Conservation (phyloP, 208 protist genomes). For the Strigomonas culicis region DNA sequence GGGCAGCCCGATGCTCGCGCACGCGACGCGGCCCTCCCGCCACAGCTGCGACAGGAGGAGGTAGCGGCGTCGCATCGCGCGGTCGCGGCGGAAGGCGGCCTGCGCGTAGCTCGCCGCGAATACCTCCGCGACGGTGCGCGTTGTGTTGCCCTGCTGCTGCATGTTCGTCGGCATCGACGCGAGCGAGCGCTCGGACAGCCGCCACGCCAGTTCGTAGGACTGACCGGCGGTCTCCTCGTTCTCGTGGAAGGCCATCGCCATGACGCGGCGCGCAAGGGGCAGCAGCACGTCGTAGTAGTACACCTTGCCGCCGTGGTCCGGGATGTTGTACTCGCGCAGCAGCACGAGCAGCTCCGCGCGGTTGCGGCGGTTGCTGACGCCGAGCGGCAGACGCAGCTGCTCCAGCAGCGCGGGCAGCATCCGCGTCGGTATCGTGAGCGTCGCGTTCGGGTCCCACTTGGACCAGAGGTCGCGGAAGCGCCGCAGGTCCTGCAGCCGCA, state of each 20-base stretch:
- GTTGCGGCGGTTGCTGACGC: constrained; percentile 60
- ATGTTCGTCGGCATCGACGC: constrained; percentile 18
- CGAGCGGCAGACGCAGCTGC: constrained; percentile 78
- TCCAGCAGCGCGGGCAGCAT: constrained; percentile 72
- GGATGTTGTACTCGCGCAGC: constrained; percentile 87
- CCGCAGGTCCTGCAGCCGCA: constrained; percentile 69
- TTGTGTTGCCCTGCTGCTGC: constrained; percentile 14
- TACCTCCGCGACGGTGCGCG: constrained; percentile 61
- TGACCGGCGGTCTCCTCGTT: constrained; percentile 35
- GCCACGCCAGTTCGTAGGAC: constrained; percentile 63
- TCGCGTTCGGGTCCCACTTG: constrained; percentile 66
- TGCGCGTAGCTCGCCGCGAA: constrained; percentile 83
- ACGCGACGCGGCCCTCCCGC: constrained; percentile 49
- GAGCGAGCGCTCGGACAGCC: constrained; percentile 62
- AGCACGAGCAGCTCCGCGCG: constrained; percentile 74
- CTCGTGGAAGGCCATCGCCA: constrained; percentile 75
- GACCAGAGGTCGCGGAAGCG: constrained; percentile 80
- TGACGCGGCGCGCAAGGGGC: constrained; percentile 76
- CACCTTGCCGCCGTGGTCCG: constrained; percentile 70
- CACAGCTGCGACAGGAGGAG: constrained; percentile 48
- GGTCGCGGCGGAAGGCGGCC: constrained; percentile 78
- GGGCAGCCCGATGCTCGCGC: constrained; percentile 46
- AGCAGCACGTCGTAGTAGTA: constrained; percentile 87
- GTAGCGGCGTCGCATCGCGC: constrained; percentile 51
- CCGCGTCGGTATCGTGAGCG: constrained; percentile 50